These are phyloP conservation scores for Triticum aestivum DNA, from an alignment of 176 grass and related monocot genomes.

Conservation along the genomic window IWGSC_CS_RefSeq_v2.1 NC_057800.1:717447185-717447684, in stretches of 20 bases:
- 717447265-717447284: conserved; percentile 1
- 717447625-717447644: conserved; percentile 98
- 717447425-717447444: conserved; percentile 41
- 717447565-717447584: neutral
- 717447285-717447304: conserved; percentile 38
- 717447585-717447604: conserved; percentile 64
- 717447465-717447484: neutral
- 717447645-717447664: conserved; percentile 99
- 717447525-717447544: neutral
- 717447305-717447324: conserved; percentile 47
- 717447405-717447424: conserved; percentile 31
- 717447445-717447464: conserved; percentile 19
- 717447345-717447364: conserved; percentile 38
- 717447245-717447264: neutral
- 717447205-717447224: conserved; percentile 33
- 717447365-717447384: conserved; percentile 40
- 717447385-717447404: conserved; percentile 34
- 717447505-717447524: neutral
- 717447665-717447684: conserved; percentile 94
- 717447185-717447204: neutral
- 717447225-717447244: conserved; percentile 1
- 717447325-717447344: conserved; percentile 42
- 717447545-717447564: neutral
- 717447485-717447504: neutral
- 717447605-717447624: conserved; percentile 87